These are phyloP conservation scores for Dimargaris verticillata DNA, from an alignment of 192 early-diverging fungal genomes.

Conservation along the genomic window DNA sequence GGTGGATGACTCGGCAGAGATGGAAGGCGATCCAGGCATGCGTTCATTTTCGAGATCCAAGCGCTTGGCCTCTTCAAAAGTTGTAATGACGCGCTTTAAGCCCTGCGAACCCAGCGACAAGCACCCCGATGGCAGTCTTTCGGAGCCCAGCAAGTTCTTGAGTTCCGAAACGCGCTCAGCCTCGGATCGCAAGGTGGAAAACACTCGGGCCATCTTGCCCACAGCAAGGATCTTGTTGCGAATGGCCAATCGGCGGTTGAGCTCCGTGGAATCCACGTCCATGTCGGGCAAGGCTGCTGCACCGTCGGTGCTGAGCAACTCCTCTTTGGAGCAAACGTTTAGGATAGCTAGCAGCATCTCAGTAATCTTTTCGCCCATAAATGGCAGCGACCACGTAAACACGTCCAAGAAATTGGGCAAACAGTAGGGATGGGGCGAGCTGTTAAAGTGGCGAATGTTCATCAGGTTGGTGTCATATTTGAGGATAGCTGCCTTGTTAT, in stretches of 20 bases:
- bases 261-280: constrained; percentile 4
- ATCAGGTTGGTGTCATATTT: constrained; percentile 97
- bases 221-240: constrained; percentile 79
- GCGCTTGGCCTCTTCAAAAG: constrained; percentile 82
- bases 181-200: constrained; percentile 73
- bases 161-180: constrained; percentile 85
- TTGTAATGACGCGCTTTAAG: constrained; percentile 67
- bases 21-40: constrained; percentile 31
- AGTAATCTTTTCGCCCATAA: constrained; percentile 87
- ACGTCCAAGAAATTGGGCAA: constrained; percentile 94
- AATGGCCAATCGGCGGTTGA: constrained; percentile 36
- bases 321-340: constrained; percentile 81
- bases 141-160: constrained; percentile 74
- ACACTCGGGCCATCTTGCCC: constrained; percentile 65
- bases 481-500: constrained; percentile 53
- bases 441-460: constrained; percentile 77
- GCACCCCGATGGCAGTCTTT: constrained; percentile 67
- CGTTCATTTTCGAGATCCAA: constrained; percentile 89
- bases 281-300: neutral
- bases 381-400: constrained; percentile 84
- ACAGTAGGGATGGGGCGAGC: constrained; percentile 86
- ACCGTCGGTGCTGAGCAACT: constrained; percentile 42
- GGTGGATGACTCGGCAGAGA: too few relatives aligned
- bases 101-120: constrained; percentile 83
- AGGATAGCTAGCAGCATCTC: constrained; percentile 83